Conservation (phyloP, 2,329 filamentous ascomycete genomes). For the Exophiala mesophila region DNA sequence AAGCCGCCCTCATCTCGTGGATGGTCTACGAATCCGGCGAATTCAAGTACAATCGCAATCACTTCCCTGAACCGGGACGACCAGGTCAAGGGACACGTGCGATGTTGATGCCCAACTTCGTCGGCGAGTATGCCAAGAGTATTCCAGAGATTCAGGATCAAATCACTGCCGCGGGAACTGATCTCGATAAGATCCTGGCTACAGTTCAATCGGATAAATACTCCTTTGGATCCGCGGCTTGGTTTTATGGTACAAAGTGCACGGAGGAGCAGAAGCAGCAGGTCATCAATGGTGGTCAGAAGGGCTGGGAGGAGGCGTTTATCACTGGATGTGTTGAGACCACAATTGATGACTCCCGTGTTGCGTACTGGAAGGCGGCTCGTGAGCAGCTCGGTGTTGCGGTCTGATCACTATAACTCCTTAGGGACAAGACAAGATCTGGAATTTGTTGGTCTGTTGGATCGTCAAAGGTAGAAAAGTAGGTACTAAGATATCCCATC, state of each 20-base stretch:
- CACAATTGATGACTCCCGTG: constrained; percentile 42
- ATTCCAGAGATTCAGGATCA: constrained; percentile 41
- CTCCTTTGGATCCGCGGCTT: constrained; percentile 56
- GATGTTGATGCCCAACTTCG: constrained; percentile 57
- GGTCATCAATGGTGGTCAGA: constrained; percentile 44
- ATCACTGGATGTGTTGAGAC: constrained; percentile 52
- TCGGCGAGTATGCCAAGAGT: constrained; percentile 50
- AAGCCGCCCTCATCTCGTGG: constrained; percentile 65
- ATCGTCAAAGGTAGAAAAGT: too few relatives aligned
- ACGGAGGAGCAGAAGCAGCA: constrained; percentile 36
- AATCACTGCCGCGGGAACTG: constrained; percentile 31
- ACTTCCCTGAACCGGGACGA: constrained; percentile 41
- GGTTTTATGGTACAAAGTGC: constrained; percentile 58
- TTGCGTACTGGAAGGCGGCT: constrained; percentile 48
- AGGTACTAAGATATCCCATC: too few relatives aligned
- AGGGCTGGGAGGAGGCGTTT: constrained; percentile 49
- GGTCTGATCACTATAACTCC: too few relatives aligned
- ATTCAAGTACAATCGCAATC: constrained; percentile 68
- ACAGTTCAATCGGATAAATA: constrained; percentile 48
- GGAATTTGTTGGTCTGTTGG: too few relatives aligned
- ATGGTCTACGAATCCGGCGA: constrained; percentile 67
- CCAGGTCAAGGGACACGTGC: constrained; percentile 68
- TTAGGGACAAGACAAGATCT: too few relatives aligned
- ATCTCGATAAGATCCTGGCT: constrained; percentile 43
- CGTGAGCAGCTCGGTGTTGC: constrained; percentile 36